These are phyloP conservation scores for Apostasia shenzhenica DNA, from an alignment of 106 monocot species.

Conservation along the genomic window DNA sequence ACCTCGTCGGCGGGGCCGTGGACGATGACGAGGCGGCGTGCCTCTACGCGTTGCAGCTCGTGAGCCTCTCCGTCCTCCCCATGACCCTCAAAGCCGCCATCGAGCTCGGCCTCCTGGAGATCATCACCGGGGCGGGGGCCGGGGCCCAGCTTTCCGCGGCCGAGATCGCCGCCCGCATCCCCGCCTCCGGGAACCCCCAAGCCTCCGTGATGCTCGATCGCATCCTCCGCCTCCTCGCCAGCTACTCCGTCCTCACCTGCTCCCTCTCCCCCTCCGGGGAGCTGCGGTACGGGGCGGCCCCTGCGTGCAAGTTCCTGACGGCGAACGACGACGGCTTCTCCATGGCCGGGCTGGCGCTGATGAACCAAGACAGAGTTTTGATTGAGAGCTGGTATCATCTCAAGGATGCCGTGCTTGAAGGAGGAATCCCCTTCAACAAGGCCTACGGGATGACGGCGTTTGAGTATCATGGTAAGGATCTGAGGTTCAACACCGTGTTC, in stretches of 20 bases:
- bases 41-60: constrained; percentile 12
- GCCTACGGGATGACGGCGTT: constrained; percentile 29
- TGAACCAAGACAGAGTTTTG: constrained; percentile 51
- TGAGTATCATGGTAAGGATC: constrained; percentile 31
- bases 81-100: constrained; percentile 21
- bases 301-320: constrained; percentile 43
- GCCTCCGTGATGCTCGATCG: constrained; percentile 38
- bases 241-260: constrained; percentile 34
- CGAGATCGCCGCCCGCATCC: constrained; percentile 36
- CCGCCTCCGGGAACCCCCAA: constrained; percentile 17
- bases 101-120: constrained; percentile 21
- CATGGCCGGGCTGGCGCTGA: constrained; percentile 26
- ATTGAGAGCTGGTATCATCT: constrained; percentile 56
- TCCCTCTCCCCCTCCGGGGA: constrained; percentile 5
- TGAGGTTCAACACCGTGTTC: constrained; percentile 30
- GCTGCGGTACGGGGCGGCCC: constrained; percentile 25
- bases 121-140: constrained; percentile 21
- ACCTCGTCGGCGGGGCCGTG: background rate
- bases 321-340: constrained; percentile 50
- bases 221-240: constrained; percentile 34
- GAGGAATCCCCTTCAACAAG: constrained; percentile 39
- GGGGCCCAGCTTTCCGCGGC: constrained; percentile 16
- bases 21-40: constrained; percentile 7
- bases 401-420: constrained; percentile 28
- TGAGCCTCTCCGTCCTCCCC: constrained; percentile 16